Evolutionary conservation across 2,329 filamentous ascomycete genomes (phyloP), one percentile per base, ranked within the genome.

Genomic region (Monilinia fructigena): DNA sequence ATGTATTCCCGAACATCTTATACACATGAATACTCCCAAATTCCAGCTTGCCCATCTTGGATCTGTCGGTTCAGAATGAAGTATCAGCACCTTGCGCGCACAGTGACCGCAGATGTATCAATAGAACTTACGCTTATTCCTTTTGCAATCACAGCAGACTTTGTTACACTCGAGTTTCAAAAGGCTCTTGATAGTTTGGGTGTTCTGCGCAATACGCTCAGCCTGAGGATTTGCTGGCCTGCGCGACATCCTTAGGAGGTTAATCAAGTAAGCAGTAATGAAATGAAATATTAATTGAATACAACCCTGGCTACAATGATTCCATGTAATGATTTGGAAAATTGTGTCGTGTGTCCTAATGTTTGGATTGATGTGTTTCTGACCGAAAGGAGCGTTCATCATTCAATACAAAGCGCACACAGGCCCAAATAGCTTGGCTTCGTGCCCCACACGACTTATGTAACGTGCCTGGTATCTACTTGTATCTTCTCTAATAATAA

Each of bases 1-100:
- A 81, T 99, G 95, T 76, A 99, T 97, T 76, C 96, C 96, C 23
- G 95, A 99, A 80, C 95, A 99, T 77, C 93, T 90, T 78, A 99
- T 99, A 83, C 95, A 99, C 76, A 99, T 83, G 77, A 99, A 99
- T 76, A 99, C 88, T 74, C 95, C 95, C 65, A 99, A 81, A 78
- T 99, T 99, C 95, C 95, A 99, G 77, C 93, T 97, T 42, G 95
- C 95, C 95, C 95, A 99, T 90, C 95, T 87, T 68, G 95, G 95
- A 81, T 97, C 92, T 96, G 77, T 52, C n/a, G 66, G 59, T 10
- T 53, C 20, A 61, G 53, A 12, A 38, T 42, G 14, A 53, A 50
- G 18, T 20, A 14, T 56, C 7, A 61, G 58, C 45, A 38, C 6
- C 31, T 31, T n/a, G 28, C 20, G 8, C 31, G 20, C 23, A 48